A percentile compares a stretch with the other conserved stretches of the same genome.
Evolutionary conservation across 2,329 filamentous ascomycete genomes (phyloP).

Genomic region (Verticillium longisporum): DNA sequence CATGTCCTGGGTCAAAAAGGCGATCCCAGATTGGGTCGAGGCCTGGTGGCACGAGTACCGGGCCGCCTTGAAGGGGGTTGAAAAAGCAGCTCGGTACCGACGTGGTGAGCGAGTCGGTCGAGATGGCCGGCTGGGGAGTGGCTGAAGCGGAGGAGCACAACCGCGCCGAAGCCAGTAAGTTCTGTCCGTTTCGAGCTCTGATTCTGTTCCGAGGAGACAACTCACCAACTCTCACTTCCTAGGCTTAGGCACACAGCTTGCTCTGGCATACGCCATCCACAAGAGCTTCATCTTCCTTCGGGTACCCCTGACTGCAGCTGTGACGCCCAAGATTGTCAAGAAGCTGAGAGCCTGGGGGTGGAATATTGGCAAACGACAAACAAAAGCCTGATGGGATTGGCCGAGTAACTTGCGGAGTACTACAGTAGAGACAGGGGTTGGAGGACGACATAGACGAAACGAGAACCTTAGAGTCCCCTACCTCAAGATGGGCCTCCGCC

Average conservation of each 20-base stretch:
- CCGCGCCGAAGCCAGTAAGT: slow-evolving; percentile 68
- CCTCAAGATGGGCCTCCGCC: not conserved
- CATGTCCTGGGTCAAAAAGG: slow-evolving; percentile 48
- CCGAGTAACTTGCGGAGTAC: not conserved
- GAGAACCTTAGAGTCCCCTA: not conserved
- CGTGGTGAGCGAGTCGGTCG: slow-evolving; percentile 36
- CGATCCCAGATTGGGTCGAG: slow-evolving; percentile 55
- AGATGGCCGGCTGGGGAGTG: slow-evolving; percentile 53
- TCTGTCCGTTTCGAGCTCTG: not conserved
- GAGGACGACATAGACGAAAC: not conserved
- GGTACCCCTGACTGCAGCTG: slow-evolving; percentile 84
- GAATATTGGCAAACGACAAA: slow-evolving; percentile 70
- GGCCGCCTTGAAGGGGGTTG: slow-evolving; percentile 35
- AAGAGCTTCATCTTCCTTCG: slow-evolving; percentile 96
- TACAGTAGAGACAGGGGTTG: not conserved
- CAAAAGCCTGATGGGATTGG: not conserved
- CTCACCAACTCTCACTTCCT: not conserved
- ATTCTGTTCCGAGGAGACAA: not conserved
- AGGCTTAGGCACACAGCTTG: slow-evolving; percentile 74
- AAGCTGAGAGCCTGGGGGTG: slow-evolving; percentile 82
- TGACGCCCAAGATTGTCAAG: slow-evolving; percentile 93
- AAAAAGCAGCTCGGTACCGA: slow-evolving; percentile 30
- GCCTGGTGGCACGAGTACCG: slow-evolving; percentile 44
- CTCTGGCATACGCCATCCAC: slow-evolving; percentile 92
- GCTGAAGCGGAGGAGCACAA: slow-evolving; percentile 56